A percentile compares a stretch with the other conserved stretches of the same genome.
phyloP scores from a whole-genome alignment of 805 yeast genomes.

The Ogataea nitratoaversa region DNA sequence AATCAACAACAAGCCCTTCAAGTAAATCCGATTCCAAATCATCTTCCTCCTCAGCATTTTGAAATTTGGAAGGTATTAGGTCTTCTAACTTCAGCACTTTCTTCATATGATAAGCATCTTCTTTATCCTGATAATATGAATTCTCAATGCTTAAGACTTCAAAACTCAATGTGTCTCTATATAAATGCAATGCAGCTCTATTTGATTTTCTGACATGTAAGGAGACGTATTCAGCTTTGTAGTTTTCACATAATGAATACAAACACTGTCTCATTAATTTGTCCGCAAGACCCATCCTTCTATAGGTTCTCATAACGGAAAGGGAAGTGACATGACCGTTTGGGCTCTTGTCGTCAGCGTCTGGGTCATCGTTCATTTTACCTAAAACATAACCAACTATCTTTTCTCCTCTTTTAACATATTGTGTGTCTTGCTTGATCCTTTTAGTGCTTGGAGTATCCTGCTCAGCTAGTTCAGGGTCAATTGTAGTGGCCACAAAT shows the following conservation, averaged over 20 bases:
- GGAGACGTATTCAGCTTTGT: constrained; percentile 77
- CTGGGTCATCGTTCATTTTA: constrained; percentile 93
- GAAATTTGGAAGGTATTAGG: constrained; percentile 54
- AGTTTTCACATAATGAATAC: constrained; percentile 75
- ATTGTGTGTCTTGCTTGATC: constrained; percentile 37
- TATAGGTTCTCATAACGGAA: constrained; percentile 91
- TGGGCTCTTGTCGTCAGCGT: constrained; percentile 52
- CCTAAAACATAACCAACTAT: constrained; percentile 95
- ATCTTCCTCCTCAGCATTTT: constrained; percentile 47
- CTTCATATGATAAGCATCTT: constrained; percentile 95
- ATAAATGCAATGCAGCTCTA: constrained; percentile 89
- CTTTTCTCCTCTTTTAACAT: constrained; percentile 64
- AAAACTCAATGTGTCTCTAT: constrained; percentile 78
- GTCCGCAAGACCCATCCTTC: constrained; percentile 94
- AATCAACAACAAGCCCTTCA: constrained; percentile 27
- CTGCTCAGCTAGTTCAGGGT: constrained; percentile 34
- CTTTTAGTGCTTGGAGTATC: constrained; percentile 13
- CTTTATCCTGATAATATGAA: constrained; percentile 94
- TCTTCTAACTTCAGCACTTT: constrained; percentile 60
- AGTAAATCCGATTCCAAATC: constrained; percentile 49
- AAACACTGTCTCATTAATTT: constrained; percentile 79
- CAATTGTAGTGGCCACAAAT: constrained; percentile 85
- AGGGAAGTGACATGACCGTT: constrained; percentile 94
- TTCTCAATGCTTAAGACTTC: constrained; percentile 79
- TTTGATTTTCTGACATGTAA: constrained; percentile 92